Evolutionary conservation across 345 rosid genomes (phyloP), one percentile per base, ranked within the genome.

Genomic region (Kandelia obovata): DNA sequence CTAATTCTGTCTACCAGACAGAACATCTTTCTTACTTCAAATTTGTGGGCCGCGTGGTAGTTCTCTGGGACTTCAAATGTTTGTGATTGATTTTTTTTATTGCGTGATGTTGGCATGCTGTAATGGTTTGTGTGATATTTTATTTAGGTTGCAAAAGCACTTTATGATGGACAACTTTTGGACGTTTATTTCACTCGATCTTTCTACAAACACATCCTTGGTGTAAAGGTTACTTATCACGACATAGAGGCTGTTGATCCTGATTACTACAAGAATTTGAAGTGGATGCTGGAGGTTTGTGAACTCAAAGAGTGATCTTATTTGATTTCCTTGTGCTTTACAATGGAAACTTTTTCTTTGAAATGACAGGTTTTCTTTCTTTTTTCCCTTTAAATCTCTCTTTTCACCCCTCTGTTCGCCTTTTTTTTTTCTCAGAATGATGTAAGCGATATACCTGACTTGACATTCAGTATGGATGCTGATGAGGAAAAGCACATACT

Each of bases 171-270:
- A 67, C 97, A 94, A 73, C 98, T 91, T 70, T 86, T 94, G 84
- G 98, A 94, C 84, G 97, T 94, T 62, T 87, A 94, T 80, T 91
- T 94, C 68, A 94, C 97, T 21, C 87, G 98, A 62, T 94, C 98
- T 71, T 91, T 94, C 78, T 94, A 94, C 72, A 91, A 89, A 82
- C 97, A 94, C 79, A 94, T 94, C 62, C 92, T 94, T 59, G 97
- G 90, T 55, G 93, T 88, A 51, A 94, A 94, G 83, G 98, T 94
- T 79, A 94, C 98, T 34, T 94, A 94, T 77, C 97, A 94, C 83
- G 97, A 94, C 79, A 94, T 94, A 71, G 98, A 94, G 85, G 97
- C 98, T 56, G 97, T 94, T 76, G 98, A 94, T 81, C 98, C 98
- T 68, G 98, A 94, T 80, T 94, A 94, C 78, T 94, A 94, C 84